A percentile compares a stretch with the other conserved stretches of the same genome.
phyloP scores from a whole-genome alignment of 345 rosid species.

The Nasturtium officinale region DNA sequence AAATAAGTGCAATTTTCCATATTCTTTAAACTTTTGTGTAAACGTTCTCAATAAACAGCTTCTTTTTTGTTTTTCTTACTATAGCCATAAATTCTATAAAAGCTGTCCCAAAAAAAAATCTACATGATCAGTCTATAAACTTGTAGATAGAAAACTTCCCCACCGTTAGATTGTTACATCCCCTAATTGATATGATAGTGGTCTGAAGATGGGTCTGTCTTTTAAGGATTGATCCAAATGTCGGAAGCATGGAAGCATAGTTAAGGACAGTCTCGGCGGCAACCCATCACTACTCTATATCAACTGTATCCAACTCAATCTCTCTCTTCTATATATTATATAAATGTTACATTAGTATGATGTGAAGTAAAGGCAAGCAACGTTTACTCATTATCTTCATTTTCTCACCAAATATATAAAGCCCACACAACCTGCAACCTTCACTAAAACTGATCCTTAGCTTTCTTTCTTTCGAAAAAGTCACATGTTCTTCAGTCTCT shows the following conservation, averaged over 20 bases:
- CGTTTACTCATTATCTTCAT: slow-evolving; percentile 27
- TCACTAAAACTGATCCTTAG: slow-evolving; percentile 16
- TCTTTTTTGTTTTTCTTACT: not conserved
- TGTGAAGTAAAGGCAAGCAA: slow-evolving; percentile 27
- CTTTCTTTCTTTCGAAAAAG: slow-evolving; percentile 28
- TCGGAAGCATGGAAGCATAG: slow-evolving; percentile 87
- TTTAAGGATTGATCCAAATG: slow-evolving; percentile 63
- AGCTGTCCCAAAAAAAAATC: not conserved
- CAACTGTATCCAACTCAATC: slow-evolving; percentile 36
- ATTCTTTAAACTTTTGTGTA: not conserved
- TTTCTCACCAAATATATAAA: slow-evolving; percentile 27
- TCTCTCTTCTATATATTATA: not conserved
- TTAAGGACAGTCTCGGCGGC: slow-evolving; percentile 66
- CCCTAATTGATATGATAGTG: slow-evolving; percentile 30
- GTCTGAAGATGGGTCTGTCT: slow-evolving; percentile 48
- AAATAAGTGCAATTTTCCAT: slow-evolving; percentile 7
- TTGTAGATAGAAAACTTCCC: slow-evolving; percentile 21
- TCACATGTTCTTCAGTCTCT: slow-evolving; percentile 29
- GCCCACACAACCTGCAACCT: slow-evolving; percentile 29
- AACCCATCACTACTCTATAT: slow-evolving; percentile 50
- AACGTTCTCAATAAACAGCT: slow-evolving; percentile 9
- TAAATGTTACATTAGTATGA: slow-evolving; percentile 17
- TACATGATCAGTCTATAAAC: not conserved
- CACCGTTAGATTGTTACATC: slow-evolving; percentile 34
- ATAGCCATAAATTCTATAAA: not conserved